phyloP scores from a whole-genome alignment of 768 basidiomycete species.

The Boletus bicolor region DNA sequence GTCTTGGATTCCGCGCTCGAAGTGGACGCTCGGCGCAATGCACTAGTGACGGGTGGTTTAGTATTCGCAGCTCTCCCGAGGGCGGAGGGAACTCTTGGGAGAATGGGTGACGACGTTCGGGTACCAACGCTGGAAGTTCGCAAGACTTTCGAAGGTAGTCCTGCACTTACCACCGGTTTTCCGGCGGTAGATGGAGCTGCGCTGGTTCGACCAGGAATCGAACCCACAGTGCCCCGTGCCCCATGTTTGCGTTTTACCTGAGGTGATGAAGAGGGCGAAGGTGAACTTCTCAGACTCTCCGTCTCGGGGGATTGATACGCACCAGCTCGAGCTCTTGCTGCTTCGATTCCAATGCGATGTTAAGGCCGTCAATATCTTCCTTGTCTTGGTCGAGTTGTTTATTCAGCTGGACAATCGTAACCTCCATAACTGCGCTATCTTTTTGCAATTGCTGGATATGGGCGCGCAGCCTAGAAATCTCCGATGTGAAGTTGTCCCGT shows the following conservation, averaged over 20 bases:
- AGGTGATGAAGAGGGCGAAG: not conserved
- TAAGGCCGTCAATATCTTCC: constrained; percentile 79
- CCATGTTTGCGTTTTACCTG: constrained; percentile 66
- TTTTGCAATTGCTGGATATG: constrained; percentile 72
- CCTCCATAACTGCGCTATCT: constrained; percentile 81
- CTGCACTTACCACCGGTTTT: constrained; percentile 45
- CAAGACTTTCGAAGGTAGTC: constrained; percentile 39
- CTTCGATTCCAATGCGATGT: constrained; percentile 90
- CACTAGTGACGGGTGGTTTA: constrained; percentile 9
- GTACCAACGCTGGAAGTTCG: constrained; percentile 32
- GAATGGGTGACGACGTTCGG: constrained; percentile 39
- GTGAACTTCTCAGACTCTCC: not conserved
- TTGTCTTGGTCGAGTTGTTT: constrained; percentile 66
- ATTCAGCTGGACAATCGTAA: constrained; percentile 69
- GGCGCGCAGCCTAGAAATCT: constrained; percentile 55
- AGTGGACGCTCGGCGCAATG: constrained; percentile 30
- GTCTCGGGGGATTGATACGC: constrained; percentile 25
- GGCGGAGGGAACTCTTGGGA: constrained; percentile 31
- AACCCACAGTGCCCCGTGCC: constrained; percentile 52
- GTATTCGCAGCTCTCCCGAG: constrained; percentile 25
- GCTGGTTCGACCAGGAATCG: constrained; percentile 56
- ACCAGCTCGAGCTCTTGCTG: constrained; percentile 93
- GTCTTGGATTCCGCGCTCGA: constrained; percentile 33
- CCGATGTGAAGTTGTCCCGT: constrained; percentile 35
- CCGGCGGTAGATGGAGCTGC: constrained; percentile 19